Base-by-base conservation (phyloP, 495 filamentous ascomycete species). In the Daldinia grandis region DNA sequence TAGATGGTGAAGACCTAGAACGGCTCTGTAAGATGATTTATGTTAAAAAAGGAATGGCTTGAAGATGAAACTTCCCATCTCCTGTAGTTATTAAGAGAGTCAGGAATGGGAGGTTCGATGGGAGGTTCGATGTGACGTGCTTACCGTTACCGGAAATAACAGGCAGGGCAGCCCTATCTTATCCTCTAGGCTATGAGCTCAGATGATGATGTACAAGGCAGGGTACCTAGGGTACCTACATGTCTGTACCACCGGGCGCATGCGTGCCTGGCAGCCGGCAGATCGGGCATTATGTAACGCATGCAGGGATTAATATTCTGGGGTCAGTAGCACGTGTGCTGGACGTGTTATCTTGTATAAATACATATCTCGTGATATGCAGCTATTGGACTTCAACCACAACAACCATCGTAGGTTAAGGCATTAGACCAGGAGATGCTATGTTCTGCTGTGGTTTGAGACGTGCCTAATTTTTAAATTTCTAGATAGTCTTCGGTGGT, bases 111-210 rank as follows among this genome's bases (percentile, higher is more conserved):
- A 19, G 38, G 58, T 61, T n/a, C n/a, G n/a, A 12, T 63, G 42
- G 33, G 44, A 19, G 38, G 4, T 35, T 50, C 60, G 49, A 65
- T 44, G 58, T 65, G 56, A 71, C 53, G 58, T 58, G 40, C 58
- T 69, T 38, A 31, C 24, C 37, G 27, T 21, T 44, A 24, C 30
- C 60, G 66, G 66, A 60, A 56, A 28, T 55, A 33, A 55, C 60
- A 37, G 60, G 9, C 54, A 55, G 42, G 60, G 9, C 54, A 55
- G 42, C 30, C 66, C 59, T 69, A 64, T 69, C 66, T 69, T 64
- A 70, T 61, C 62, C n/a, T n/a, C n/a, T n/a, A n/a, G n/a, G n/a
- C 25, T 14, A 47, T 47, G 17, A 47, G 42, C 42, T 47, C 42
- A 47, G 42, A 47, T 47, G 42, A 47, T 47, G 17, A 47, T 47